Evolutionary conservation across 495 filamentous ascomycete genomes (phyloP).

Genomic region (Aspergillus bridgeri): DNA sequence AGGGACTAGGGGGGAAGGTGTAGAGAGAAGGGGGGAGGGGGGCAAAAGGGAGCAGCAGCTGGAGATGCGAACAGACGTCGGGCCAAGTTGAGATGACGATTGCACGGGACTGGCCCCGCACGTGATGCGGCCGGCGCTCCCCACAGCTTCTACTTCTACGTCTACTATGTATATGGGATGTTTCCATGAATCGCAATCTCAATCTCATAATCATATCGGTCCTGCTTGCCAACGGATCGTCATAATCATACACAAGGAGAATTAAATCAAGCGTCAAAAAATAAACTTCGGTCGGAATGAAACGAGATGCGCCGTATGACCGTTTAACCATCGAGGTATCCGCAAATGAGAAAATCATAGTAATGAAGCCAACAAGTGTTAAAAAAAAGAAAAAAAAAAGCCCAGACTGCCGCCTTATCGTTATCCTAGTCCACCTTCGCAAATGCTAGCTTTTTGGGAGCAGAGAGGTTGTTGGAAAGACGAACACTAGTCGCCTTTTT

Average conservation of each 20-base stretch:
- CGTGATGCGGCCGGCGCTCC: slow-evolving; percentile 4
- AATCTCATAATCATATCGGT: background rate
- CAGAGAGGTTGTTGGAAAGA: slow-evolving; percentile 68
- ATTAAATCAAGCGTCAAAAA: background rate
- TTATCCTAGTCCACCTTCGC: slow-evolving; percentile 60
- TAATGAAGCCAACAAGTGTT: background rate
- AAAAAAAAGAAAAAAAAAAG: slow-evolving; percentile 16
- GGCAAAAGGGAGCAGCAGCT: background rate
- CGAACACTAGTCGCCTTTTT: slow-evolving; percentile 52
- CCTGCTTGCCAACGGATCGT: slow-evolving; percentile 5
- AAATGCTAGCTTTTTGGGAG: slow-evolving; percentile 58
- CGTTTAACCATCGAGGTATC: background rate
- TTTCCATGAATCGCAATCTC: too few species aligned
- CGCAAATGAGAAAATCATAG: background rate
- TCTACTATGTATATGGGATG: too few species aligned
- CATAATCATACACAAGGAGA: slow-evolving; percentile 15
- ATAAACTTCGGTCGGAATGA: background rate
- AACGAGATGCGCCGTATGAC: background rate
- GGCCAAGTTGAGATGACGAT: background rate
- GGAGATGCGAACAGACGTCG: background rate
- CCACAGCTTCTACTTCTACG: background rate
- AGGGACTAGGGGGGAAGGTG: background rate
- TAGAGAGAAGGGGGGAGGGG: background rate
- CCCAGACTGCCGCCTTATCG: background rate
- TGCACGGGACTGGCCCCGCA: background rate